Base-by-base conservation (phyloP, 2,329 filamentous ascomycete genomes). In the Talaromyces sp. region DNA sequence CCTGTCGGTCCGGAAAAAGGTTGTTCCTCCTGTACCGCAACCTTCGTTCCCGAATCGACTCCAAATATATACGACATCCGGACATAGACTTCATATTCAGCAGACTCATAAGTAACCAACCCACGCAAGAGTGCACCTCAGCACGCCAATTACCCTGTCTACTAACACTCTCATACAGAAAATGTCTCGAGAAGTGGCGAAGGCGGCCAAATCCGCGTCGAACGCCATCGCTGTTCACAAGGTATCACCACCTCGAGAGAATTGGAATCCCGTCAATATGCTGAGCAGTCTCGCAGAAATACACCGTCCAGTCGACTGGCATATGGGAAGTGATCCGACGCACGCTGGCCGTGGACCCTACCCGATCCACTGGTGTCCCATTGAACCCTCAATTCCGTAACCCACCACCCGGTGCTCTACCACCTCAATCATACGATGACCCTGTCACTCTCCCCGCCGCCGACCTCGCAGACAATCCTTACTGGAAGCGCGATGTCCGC, bases 401-500 rank as follows among this genome's bases (percentile, higher is more conserved):
- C 80, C 95, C 95, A 66, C 81, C 93, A 59, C 95, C 90, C 10
- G 92, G 90, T 69, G 84, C 82, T 70, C 82, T 87, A 73, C 88
- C 92, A 73, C 91, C 92, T 41, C 81, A 85, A 65, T 79, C 79
- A 66, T 95, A 94, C 82, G 87, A 91, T 77, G 92, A 96, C 76
- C 91, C 91, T 24, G 90, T 94, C 66, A 96, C 92, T 14, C 66
- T 90, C 0, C 92, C 92, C n/a, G 91, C 92, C 2, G 91, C 86
- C 70, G 92, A 96, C 77, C 89, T 96, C 72, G 92, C 92, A 73
- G 91, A 94, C 78, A 96, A 96, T 81, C 88, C 92, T 43, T 96
- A 97, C 83, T 99, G 93, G 92, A 96, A 96, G 85, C 93, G 95
- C 73, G 95, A 99, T 75, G 79, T 83, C 67, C 90, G 95, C 72